Evolutionary conservation across 768 basidiomycete species (phyloP), one percentile per base, ranked within the genome.

Genomic region (Serendipita sp.): DNA sequence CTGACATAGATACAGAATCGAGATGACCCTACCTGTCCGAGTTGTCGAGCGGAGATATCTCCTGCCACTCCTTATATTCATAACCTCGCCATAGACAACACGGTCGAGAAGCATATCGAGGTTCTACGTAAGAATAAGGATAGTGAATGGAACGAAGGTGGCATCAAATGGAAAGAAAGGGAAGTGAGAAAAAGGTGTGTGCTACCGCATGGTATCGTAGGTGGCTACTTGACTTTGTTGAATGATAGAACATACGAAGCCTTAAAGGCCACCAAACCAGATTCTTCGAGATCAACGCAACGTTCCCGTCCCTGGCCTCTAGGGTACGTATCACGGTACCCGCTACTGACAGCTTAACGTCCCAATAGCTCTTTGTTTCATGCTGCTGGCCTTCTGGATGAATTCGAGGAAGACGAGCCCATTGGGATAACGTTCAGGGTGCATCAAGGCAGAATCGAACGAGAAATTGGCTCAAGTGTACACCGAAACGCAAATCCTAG

Each of bases 91-190:
- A 58, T 58, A 4, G n/a, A 58, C 17, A 34, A n/a, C 31, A 58
- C 33, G 4, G 53, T 58, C 22, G 30, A 58, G 24, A 58, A 58
- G 33, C 33, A 58, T 26, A 58, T 58, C 53, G 53, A 58, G 33
- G 26, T 58, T 33, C 53, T 30, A n/a, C 24, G 53, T 22, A n/a
- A 22, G 11, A 58, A 58, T 3, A 58, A 58, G 30, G 53, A 24
- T 2, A n/a, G 30, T 1, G 53, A 11, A 24, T 58, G 53, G 53
- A 28, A 24, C 17, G 53, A 58, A 1, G 26, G n/a, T 11, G 53
- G 53, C 28, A 24, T n/a, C 17, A 58, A 58, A 34, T 58, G 53
- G 53, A 58, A 33, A n/a, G 53, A 58, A 28, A 22, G 53, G 2
- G 5, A 58, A 31, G 31, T 20, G 11, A 22, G 53, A 20, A 58